phyloP scores from a whole-genome alignment of 345 rosid species.

The Excoecaria agallocha region DNA sequence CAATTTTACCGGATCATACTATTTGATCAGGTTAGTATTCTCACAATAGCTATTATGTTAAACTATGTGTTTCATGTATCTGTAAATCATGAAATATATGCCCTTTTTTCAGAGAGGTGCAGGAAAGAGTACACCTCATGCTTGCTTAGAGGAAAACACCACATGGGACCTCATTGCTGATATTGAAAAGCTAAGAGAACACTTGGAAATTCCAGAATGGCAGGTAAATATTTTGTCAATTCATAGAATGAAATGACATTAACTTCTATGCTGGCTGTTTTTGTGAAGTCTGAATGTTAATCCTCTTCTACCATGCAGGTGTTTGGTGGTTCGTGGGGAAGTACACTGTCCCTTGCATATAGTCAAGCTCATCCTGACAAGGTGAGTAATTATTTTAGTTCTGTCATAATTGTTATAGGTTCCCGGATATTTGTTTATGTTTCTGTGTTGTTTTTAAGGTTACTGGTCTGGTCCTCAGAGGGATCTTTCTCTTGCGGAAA shows the following conservation, averaged over 20 bases:
- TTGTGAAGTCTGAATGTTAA: background rate
- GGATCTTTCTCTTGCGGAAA: slow-evolving; percentile 36
- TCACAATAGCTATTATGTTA: background rate
- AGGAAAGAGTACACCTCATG: slow-evolving; percentile 95
- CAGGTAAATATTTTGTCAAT: slow-evolving; percentile 44
- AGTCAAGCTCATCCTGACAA: slow-evolving; percentile 84
- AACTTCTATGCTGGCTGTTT: slow-evolving; percentile 2
- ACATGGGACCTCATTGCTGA: slow-evolving; percentile 87
- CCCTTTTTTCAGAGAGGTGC: slow-evolving; percentile 63
- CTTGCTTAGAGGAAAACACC: slow-evolving; percentile 88
- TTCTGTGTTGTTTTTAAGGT: slow-evolving; percentile 45
- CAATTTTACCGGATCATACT: slow-evolving; percentile 72
- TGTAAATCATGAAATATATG: slow-evolving; percentile 1
- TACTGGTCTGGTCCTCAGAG: slow-evolving; percentile 85
- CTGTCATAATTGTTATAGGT: slow-evolving; percentile 3
- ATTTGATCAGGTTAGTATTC: slow-evolving; percentile 72
- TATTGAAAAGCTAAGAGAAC: slow-evolving; percentile 80
- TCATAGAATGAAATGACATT: background rate
- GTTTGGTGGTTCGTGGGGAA: slow-evolving; percentile 99
- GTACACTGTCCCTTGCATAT: slow-evolving; percentile 86
- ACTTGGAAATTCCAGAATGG: slow-evolving; percentile 85
- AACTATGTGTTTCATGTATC: background rate
- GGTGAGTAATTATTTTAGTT: slow-evolving; percentile 37
- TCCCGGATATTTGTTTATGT: slow-evolving; percentile 7
- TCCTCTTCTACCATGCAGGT: slow-evolving; percentile 40